Evolutionary conservation across 2,329 filamentous ascomycete genomes (phyloP).

Genomic region (Aspergillus fructus): DNA sequence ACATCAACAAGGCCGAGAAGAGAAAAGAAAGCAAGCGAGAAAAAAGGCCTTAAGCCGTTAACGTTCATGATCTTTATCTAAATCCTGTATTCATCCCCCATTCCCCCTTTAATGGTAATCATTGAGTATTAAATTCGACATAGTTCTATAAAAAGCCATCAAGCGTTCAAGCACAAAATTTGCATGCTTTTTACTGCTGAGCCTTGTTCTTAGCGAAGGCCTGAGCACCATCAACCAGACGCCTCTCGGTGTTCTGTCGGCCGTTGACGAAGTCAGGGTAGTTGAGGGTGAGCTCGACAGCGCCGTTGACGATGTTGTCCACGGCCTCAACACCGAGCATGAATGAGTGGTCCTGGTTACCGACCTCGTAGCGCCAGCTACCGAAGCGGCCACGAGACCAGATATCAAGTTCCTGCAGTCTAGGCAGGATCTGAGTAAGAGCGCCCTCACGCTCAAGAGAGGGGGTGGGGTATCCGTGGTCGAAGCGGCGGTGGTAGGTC

Average conservation of each 20-base stretch:
- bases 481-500: conserved; percentile 96
- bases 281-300: conserved; percentile 89
- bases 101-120: conserved; percentile 13
- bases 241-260: conserved; percentile 61
- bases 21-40: conserved; percentile 9
- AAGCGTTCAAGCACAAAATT: conserved; percentile 3
- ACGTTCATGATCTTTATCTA: conserved; percentile 19
- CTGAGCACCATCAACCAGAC: conserved; percentile 63
- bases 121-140: conserved; percentile 22
- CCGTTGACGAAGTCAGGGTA: conserved; percentile 95
- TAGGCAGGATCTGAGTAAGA: conserved; percentile 87
- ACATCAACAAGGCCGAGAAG: conserved; percentile 4
- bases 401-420: conserved; percentile 87
- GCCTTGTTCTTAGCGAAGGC: conserved; percentile 50
- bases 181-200: conserved; percentile 26
- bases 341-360: conserved; percentile 97
- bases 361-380: conserved; percentile 95
- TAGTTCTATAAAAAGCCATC: conserved; percentile 17
- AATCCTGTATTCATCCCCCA: conserved; percentile 8
- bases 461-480: conserved; percentile 97
- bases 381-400: conserved; percentile 95
- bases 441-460: conserved; percentile 93
- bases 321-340: conserved; percentile 95
- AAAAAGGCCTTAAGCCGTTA: conserved; percentile 16
- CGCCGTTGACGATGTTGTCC: conserved; percentile 84